Evolutionary conservation across 208 protist species (phyloP).

Genomic region (Trypanosoma boissoni): DNA sequence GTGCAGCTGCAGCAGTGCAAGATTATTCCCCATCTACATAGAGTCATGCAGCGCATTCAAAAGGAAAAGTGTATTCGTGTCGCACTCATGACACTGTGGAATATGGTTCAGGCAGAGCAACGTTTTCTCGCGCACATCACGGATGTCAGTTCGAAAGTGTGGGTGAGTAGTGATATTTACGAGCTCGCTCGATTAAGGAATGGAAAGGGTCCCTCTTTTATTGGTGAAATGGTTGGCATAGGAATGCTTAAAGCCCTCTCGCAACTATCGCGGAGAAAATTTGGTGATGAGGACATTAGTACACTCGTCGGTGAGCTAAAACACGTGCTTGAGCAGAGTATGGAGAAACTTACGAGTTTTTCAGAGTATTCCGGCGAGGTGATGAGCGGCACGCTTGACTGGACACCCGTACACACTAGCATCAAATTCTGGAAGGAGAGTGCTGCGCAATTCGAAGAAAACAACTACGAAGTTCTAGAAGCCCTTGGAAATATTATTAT

Average conservation of each 20-base stretch:
- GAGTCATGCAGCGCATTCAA: conserved; percentile 80
- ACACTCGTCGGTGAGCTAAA: conserved; percentile 63
- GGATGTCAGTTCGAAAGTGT: conserved; percentile 32
- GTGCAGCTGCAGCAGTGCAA: conserved; percentile 57
- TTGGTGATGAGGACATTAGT: conserved; percentile 90
- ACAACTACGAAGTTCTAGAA: conserved; percentile 88
- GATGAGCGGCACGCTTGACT: conserved; percentile 83
- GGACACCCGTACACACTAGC: conserved; percentile 91
- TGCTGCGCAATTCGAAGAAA: conserved; percentile 81
- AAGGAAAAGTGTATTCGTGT: conserved; percentile 93
- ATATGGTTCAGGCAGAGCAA: conserved; percentile 79
- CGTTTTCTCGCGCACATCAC: conserved; percentile 50
- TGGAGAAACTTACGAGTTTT: conserved; percentile 91
- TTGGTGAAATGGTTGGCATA: conserved; percentile 89
- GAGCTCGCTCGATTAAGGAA: conserved; percentile 6
- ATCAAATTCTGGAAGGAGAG: conserved; percentile 95
- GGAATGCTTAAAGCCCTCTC: conserved; percentile 89
- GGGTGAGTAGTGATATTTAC: conserved; percentile 19
- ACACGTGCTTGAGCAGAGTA: conserved; percentile 69
- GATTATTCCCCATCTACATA: conserved; percentile 88
- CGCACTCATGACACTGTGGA: conserved; percentile 82
- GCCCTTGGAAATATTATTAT: conserved; percentile 84
- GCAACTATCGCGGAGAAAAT: conserved; percentile 79
- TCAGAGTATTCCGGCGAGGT: conserved; percentile 92
- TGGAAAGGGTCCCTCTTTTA: conserved; percentile 57